Percentiles rank a stretch among this genome's conserved stretches.
Conservation (phyloP, 495 filamentous ascomycete species). For the Neurospora sp. region DNA sequence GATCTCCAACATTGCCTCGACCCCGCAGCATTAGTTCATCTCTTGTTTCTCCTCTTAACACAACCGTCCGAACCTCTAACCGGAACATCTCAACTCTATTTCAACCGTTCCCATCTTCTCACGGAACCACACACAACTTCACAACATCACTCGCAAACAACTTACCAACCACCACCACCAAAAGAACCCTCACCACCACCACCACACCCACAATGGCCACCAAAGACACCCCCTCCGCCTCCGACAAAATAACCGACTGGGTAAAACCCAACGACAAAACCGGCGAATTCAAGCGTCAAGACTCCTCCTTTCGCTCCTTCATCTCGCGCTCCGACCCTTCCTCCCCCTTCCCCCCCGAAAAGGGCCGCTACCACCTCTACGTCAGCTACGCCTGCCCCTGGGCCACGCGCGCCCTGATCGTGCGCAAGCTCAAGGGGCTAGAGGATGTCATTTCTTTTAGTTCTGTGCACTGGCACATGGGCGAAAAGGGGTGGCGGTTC, state of each 20-base stretch:
- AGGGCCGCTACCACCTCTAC: conserved; percentile 71
- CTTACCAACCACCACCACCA: neutral
- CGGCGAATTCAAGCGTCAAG: conserved; percentile 83
- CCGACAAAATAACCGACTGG: conserved; percentile 67
- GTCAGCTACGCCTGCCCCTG: conserved; percentile 69
- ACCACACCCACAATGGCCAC: neutral
- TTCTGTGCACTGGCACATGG: conserved; percentile 57
- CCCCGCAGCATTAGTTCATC: neutral
- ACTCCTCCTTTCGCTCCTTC: conserved; percentile 58
- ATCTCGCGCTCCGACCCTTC: conserved; percentile 45
- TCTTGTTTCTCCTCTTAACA: neutral
- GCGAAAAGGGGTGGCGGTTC: conserved; percentile 67
- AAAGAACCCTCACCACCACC: neutral
- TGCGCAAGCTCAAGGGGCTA: conserved; percentile 68
- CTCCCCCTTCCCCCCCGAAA: conserved; percentile 61
- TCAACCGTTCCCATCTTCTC: neutral
- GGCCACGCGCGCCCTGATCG: conserved; percentile 71
- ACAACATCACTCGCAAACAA: neutral
- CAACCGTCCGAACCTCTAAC: neutral
- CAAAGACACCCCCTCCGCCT: conserved; percentile 7
- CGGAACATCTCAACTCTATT: neutral
- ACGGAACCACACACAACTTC: neutral
- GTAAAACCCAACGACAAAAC: conserved; percentile 59
- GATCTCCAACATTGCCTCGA: neutral
- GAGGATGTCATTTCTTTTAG: conserved; percentile 61